Conservation (phyloP, 495 filamentous ascomycete genomes). For the Penicillium alfredii region DNA sequence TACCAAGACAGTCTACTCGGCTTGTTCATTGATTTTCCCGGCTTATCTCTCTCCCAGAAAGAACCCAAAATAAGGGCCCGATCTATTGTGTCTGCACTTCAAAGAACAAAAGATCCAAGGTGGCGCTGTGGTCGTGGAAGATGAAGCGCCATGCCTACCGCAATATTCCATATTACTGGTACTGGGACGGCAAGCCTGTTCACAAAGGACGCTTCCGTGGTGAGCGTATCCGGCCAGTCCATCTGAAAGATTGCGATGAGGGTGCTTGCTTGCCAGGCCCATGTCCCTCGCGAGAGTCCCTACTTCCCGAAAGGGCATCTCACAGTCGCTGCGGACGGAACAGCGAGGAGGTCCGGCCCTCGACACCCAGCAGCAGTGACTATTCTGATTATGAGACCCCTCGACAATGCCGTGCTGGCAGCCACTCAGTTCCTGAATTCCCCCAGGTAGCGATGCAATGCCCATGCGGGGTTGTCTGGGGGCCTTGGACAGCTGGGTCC, state of each 20-base stretch:
- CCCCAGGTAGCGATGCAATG: no score
- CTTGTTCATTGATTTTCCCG: not conserved
- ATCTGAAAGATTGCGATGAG: not conserved
- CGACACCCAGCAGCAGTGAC: conserved; percentile 1
- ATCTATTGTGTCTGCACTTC: no score
- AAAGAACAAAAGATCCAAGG: not conserved
- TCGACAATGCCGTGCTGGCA: no score
- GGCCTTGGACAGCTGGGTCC: no score
- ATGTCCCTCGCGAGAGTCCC: not conserved
- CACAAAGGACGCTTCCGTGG: conserved; percentile 7
- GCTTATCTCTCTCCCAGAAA: not conserved
- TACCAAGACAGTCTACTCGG: conserved; percentile 4
- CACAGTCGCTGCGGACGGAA: conserved; percentile 1
- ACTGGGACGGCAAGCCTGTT: conserved; percentile 21
- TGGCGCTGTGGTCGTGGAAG: conserved; percentile 1
- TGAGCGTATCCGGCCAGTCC: conserved; percentile 2
- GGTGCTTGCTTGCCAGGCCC: not conserved
- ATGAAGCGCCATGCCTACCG: conserved; percentile 2
- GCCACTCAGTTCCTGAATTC: no score
- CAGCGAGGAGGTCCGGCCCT: not conserved
- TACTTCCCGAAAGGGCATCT: not conserved
- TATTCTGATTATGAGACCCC: no score
- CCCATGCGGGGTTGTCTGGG: no score
- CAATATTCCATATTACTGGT: conserved; percentile 16
- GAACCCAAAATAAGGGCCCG: no score